Percentiles rank a stretch among this genome's conserved stretches.
Conservation (phyloP, 148 eudicot species). For the Bassia scoparia region DNA sequence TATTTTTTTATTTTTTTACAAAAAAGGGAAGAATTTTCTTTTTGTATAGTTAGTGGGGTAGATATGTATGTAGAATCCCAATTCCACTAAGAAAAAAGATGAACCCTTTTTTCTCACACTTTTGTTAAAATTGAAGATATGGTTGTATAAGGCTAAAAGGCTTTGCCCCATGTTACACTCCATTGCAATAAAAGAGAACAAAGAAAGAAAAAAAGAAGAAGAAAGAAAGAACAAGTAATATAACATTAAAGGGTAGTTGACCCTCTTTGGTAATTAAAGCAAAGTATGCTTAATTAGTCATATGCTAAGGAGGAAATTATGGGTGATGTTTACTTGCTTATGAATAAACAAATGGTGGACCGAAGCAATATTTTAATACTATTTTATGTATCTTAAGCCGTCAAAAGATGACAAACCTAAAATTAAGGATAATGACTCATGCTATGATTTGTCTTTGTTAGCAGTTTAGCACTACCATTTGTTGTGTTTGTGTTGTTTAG, state of each 20-base stretch:
- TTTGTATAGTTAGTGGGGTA: constrained; percentile 16
- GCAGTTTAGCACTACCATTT: neutral
- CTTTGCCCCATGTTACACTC: constrained; percentile 12
- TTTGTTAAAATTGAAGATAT: constrained; percentile 8
- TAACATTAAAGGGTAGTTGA: constrained; percentile 12
- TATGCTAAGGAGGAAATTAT: constrained; percentile 9
- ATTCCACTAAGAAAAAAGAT: constrained; percentile 13
- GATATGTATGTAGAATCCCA: constrained; percentile 8
- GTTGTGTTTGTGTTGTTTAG: neutral
- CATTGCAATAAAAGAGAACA: neutral
- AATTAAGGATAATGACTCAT: constrained; percentile 22
- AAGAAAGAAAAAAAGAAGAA: neutral
- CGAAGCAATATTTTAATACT: neutral
- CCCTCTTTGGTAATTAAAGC: neutral
- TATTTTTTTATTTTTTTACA: no score
- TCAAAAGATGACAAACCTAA: constrained; percentile 21
- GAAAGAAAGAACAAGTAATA: neutral
- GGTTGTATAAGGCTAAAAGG: constrained; percentile 16
- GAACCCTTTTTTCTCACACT: constrained; percentile 1
- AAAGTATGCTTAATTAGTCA: neutral
- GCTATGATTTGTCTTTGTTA: constrained; percentile 22
- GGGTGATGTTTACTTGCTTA: constrained; percentile 15
- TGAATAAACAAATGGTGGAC: constrained; percentile 5
- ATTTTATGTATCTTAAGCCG: neutral
- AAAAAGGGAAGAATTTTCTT: neutral